Evolutionary conservation across 2,329 filamentous ascomycete genomes (phyloP).

Genomic region (Ceratocystis variospora): DNA sequence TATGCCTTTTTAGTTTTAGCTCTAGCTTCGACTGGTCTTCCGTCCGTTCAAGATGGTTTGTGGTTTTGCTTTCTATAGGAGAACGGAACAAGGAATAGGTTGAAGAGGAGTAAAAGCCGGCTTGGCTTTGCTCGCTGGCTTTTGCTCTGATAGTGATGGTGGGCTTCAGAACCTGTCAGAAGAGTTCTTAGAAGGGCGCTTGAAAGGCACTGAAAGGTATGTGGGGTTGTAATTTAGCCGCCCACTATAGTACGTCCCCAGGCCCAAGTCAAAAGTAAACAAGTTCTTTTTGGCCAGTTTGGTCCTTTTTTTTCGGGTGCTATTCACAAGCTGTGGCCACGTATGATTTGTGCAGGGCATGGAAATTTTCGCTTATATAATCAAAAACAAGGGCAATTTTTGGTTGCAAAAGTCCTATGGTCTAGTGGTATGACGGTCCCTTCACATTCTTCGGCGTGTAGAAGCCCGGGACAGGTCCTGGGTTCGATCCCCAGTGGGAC

Average conservation of each 20-base stretch:
- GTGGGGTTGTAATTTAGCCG: constrained; percentile 16
- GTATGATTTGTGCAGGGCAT: neutral
- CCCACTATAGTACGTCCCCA: constrained; percentile 7
- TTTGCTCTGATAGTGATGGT: too few relatives aligned
- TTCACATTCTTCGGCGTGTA: constrained; percentile 12
- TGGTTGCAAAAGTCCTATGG: constrained; percentile 13
- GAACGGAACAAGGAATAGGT: too few relatives aligned
- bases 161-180: too few relatives aligned
- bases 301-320: neutral
- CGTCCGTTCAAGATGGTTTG: too few relatives aligned
- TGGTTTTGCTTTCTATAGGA: too few relatives aligned
- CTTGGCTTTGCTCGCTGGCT: too few relatives aligned
- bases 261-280: neutral
- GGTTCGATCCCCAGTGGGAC: constrained; percentile 20
- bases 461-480: constrained; percentile 18
- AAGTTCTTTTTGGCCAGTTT: neutral
- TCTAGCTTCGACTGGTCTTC: neutral
- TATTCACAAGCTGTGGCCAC: constrained; percentile 3
- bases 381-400: fast-evolving
- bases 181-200: too few relatives aligned
- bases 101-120: too few relatives aligned
- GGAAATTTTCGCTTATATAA: neutral
- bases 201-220: too few relatives aligned
- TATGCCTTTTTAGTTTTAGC: neutral
- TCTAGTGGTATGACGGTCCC: constrained; percentile 20